Evolutionary conservation across 2,329 filamentous ascomycete genomes (phyloP), one percentile per base, ranked within the genome.

Genomic region (Neonectria hederae): DNA sequence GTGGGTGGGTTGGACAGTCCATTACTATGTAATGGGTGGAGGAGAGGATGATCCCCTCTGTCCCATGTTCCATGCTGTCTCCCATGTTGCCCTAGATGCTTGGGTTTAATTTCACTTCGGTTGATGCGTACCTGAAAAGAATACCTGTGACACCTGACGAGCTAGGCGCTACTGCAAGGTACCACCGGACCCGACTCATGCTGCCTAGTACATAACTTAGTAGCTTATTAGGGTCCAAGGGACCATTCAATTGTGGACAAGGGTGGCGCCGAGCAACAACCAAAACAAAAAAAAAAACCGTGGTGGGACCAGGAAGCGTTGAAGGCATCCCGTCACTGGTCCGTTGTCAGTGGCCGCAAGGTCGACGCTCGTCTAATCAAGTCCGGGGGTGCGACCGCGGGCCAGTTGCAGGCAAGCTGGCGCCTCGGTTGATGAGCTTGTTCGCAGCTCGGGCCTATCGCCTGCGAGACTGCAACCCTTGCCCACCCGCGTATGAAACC

Each of bases 301-400:
- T 57, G 52, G 70, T 70, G 70, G 70, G 53, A 60, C 69, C 58
- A 54, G 49, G 53, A 60, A 64, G 63, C 14, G 54, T 65, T 21
- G 38, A 58, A 48, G 40, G 62, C 38, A 48, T 49, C 52, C 62
- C 69, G 67, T 73, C 67, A 71, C 70, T 69, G 52, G 48, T 46
- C 26, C 51, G 54, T 40, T 43, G 22, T 60, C 51, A 69, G 54
- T 70, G 70, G 65, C 52, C 43, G 55, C 49, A 40, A n/a, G 30
- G 52, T 32, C 45, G 28, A 38, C 24, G 43, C 54, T 58, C 49
- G 32, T 54, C 32, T 32, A 42, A 63, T 57, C 45, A 30, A 42
- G 42, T 60, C 57, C 46, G 45, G 53, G 54, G 53, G 42, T 13
- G 42, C 9, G 21, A 46, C 40, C 30, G 45, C 43, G 35, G 28